Evolutionary conservation across 306 rosid species (phyloP), one percentile per base, ranked within the genome.

Genomic region (Fragaria vesca): DNA sequence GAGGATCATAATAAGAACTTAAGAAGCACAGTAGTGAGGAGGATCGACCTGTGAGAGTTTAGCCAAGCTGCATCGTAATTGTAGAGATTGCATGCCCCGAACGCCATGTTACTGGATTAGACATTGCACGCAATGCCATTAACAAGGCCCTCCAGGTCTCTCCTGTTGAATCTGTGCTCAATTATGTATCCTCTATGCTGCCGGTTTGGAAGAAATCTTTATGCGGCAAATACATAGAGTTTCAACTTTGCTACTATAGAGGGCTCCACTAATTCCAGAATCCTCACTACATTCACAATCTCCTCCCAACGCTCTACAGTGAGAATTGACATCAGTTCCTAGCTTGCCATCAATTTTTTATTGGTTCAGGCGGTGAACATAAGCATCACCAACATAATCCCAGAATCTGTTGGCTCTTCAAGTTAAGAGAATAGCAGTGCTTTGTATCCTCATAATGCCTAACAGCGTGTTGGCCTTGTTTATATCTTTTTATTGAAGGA

Each of bases 361-460:
- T 73, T 95, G 97, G 82, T 93, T 95, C 87, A 91, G 87, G 36
- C 99, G 91, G 62, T 93, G 97, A 78, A 93, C 99, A 61, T 89
- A 95, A 77, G 60, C 86, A 79, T 91, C 97, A 69, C 97, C 97
- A 75, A 88, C 94, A 72, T 95, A 95, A 86, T 95, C 97, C 97
- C 97, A 95, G 82, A 32, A 95, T 95, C 90, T 91, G 97, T 73
- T 93, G 97, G 54, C 89, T 91, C 85, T 73, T 90, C 75, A 87
- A 85, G 81, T 95, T 94, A 85, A 95, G 99, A 81, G 97, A 89
- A 84, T 93, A 95, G 87, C 99, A 89, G 70, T 93, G 99, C 74
- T 91, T 90, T 55, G 95, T 86, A 76, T 89, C 93, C 83, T 88
- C 83, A 89, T 91, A 91, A 80, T 93, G 99, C 83, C 78, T 89